These are phyloP conservation scores for Globisporangium recalcitrans DNA, from an alignment of 352 stramenopile genomes.

Conservation along the genomic window DNA sequence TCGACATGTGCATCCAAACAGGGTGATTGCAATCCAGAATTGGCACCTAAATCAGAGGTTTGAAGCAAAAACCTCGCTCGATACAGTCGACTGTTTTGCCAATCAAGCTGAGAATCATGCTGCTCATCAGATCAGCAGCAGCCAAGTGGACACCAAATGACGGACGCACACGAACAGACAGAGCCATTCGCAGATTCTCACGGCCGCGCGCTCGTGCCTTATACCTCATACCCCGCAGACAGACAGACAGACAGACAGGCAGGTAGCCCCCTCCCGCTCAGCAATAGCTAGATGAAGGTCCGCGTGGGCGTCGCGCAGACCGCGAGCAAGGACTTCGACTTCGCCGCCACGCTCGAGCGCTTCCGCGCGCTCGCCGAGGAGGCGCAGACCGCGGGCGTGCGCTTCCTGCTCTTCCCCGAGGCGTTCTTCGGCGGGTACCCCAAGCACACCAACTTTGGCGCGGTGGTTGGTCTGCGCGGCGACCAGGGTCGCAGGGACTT, in stretches of 20 bases:
- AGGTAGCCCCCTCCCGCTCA: neutral
- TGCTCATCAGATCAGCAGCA: no score
- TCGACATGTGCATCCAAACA: conserved; percentile 1
- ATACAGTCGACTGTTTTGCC: no score
- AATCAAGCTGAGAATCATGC: no score
- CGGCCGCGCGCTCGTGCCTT: no score
- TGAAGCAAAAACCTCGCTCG: no score
- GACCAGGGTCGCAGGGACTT: conserved; percentile 21
- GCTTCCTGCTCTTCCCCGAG: conserved; percentile 24
- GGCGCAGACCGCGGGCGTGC: conserved; percentile 10
- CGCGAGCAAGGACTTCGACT: conserved; percentile 23
- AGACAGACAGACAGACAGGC: no score
- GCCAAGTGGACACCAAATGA: no score
- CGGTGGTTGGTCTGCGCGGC: conserved; percentile 13
- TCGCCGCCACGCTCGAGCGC: conserved; percentile 17
- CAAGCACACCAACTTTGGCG: conserved; percentile 24
- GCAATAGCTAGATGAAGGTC: conserved; percentile 7
- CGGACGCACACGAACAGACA: no score
- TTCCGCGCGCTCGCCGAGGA: conserved; percentile 17
- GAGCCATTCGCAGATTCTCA: neutral
- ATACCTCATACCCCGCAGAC: no score
- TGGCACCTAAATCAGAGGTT: no score
- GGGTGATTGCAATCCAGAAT: neutral
- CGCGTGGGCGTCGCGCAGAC: conserved; percentile 22
- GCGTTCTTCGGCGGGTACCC: conserved; percentile 27